phyloP scores from a whole-genome alignment of 768 basidiomycete genomes.

The Rhizopogon sp. region DNA sequence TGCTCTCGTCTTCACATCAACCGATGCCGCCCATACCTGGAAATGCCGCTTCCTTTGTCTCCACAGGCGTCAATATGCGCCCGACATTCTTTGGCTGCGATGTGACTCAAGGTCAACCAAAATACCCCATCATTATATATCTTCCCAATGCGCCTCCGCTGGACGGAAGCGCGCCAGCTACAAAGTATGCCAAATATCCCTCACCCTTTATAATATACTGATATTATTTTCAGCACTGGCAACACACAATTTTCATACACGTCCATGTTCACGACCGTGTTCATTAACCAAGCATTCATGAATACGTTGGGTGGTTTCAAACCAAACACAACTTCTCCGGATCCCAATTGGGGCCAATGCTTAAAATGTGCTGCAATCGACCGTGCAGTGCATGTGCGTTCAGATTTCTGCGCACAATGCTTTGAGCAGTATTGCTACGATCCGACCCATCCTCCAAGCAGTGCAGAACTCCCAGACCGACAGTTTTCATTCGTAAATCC shows the following conservation, averaged over 20 bases:
- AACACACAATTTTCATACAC: conserved; percentile 63
- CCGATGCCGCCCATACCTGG: conserved; percentile 61
- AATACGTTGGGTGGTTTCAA: conserved; percentile 57
- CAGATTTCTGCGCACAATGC: conserved; percentile 52
- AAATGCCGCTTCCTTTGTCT: conserved; percentile 45
- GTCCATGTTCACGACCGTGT: conserved; percentile 43
- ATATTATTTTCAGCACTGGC: conserved; percentile 34
- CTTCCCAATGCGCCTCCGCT: conserved; percentile 75
- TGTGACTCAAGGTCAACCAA: conserved; percentile 40
- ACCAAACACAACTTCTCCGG: conserved; percentile 52
- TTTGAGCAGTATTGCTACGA: conserved; percentile 56
- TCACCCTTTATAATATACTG: conserved; percentile 3
- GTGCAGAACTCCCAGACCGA: conserved; percentile 32
- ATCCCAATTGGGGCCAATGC: conserved; percentile 49
- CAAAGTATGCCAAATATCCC: conserved; percentile 45
- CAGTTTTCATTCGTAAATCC: conserved; percentile 48
- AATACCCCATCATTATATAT: conserved; percentile 68
- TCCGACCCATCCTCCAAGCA: conserved; percentile 56
- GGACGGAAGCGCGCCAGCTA: conserved; percentile 52
- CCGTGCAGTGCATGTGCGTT: conserved; percentile 37
- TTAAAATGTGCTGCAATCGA: conserved; percentile 62
- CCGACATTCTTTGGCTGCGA: conserved; percentile 83
- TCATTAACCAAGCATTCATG: conserved; percentile 56
- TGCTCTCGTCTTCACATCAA: conserved; percentile 48
- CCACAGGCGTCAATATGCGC: conserved; percentile 56